Evolutionary conservation across 371 early-diverging fungal genomes (phyloP), one percentile per base, ranked within the genome.

Genomic region (Basidiobolus meristosporus): DNA sequence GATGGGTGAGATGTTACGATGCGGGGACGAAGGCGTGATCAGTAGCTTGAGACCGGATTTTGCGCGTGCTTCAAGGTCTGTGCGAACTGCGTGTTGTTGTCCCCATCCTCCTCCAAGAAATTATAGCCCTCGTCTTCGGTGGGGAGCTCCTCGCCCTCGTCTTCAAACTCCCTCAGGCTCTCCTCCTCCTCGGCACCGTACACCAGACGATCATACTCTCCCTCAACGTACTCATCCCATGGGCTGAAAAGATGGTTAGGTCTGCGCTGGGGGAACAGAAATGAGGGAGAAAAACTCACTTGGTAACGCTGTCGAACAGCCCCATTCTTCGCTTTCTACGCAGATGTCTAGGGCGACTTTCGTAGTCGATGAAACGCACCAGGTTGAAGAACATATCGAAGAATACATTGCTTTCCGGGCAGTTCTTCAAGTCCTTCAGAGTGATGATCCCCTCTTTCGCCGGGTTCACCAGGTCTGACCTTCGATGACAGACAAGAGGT

Each of bases 351-450:
- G 19, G 38, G 33, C 49, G 45, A 19, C 47, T 46, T n/a, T 62
- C 63, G 45, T 62, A 58, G 38, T 63, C 60, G 23, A 52, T 23
- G 40, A 63, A 78, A 36, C 65, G 63, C 9, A 60, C 44, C 14
- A 81, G 50, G 48, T 83, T 82, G 54, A 80, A 77, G 17, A 83
- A 60, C 54, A 77, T 60, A 43, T 83, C 82, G 47, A 83, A 76
- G 37, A 82, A 75, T 7, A 68, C 57, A 1, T 60, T 48, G 0
- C 68, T 63, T 36, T 59, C 56, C 14, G 53, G 51, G 47, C 60
- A 65, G 7, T 53, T 55, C 45, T 74, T 74, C 42, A 83, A 45
- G 55, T 83, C 84, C 38, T 57, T 44, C 10, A 77, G 51, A 3
- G 77, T 68, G 21, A 83, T 62, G 29, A 66, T 35, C 6, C 63